A percentile compares a stretch with the other conserved stretches of the same genome.
Evolutionary conservation across 106 monocot species (phyloP).

Genomic region (Dendrobium nobile): DNA sequence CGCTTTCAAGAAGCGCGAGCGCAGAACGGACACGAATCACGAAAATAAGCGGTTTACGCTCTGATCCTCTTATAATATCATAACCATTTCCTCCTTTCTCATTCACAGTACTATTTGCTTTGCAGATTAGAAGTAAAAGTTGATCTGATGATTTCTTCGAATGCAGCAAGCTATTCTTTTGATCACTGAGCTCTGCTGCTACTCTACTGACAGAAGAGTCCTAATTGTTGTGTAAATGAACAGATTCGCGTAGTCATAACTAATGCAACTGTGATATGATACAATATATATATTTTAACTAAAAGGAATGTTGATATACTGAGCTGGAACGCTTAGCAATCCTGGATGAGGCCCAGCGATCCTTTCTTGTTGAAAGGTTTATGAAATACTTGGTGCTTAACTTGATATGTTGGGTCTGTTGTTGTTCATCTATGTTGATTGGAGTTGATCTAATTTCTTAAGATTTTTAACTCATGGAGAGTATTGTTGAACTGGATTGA

Average conservation of each 20-base stretch:
- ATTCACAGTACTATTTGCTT: neutral
- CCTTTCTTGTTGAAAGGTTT: too few relatives aligned
- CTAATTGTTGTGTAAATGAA: neutral
- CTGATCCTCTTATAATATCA: neutral
- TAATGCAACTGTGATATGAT: neutral
- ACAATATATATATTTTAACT: too few relatives aligned
- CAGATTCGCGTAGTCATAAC: neutral
- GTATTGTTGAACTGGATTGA: too few relatives aligned
- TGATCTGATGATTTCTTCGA: neutral
- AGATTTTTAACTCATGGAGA: too few relatives aligned
- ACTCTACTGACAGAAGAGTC: neutral
- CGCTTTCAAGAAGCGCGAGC: neutral
- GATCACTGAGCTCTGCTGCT: neutral
- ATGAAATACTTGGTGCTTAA: too few relatives aligned
- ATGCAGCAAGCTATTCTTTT: constrained; percentile 6
- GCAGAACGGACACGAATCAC: constrained; percentile 7
- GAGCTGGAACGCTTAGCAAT: too few relatives aligned
- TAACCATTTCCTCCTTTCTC: neutral
- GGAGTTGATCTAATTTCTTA: too few relatives aligned
- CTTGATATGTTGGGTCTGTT: too few relatives aligned
- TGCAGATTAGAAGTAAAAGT: neutral
- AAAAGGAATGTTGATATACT: too few relatives aligned
- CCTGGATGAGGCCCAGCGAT: too few relatives aligned
- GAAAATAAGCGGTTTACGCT: neutral
- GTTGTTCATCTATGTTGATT: too few relatives aligned